A percentile compares a stretch with the other conserved stretches of the same genome.
Evolutionary conservation across 2,329 filamentous ascomycete species (phyloP).

Genomic region (Fusarium sp.): DNA sequence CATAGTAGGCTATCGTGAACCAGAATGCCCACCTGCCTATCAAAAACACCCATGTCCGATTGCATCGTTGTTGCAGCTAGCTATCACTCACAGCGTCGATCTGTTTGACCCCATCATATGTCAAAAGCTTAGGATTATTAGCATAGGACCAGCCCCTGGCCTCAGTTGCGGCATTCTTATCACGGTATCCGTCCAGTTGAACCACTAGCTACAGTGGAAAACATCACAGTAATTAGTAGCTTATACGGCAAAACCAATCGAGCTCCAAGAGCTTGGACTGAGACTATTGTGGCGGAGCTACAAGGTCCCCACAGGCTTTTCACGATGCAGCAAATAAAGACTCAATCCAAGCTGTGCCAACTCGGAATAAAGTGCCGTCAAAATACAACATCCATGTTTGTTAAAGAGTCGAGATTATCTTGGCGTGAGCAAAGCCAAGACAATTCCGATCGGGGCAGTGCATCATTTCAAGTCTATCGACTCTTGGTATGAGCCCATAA

Average conservation of each 20-base stretch:
- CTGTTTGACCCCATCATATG: neutral
- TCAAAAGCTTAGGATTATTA: neutral
- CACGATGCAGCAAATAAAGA: conserved; percentile 31
- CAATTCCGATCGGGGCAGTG: conserved; percentile 27
- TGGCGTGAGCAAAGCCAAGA: conserved; percentile 21
- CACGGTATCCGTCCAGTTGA: no score
- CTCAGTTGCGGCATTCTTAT: no score
- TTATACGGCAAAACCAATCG: conserved; percentile 12
- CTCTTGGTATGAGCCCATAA: conserved; percentile 16
- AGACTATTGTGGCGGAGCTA: conserved; percentile 37
- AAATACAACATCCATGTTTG: conserved; percentile 7
- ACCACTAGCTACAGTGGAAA: no score
- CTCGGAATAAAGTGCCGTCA: conserved; percentile 30
- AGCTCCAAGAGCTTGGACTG: conserved; percentile 16
- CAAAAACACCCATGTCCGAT: neutral
- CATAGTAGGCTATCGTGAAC: fast-evolving
- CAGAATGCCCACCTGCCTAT: no score
- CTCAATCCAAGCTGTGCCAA: conserved; percentile 18
- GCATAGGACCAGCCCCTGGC: no score
- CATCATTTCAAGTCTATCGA: conserved; percentile 9
- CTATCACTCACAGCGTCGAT: neutral
- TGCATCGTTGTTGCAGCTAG: neutral
- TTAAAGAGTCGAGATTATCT: conserved; percentile 10
- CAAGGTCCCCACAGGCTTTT: conserved; percentile 28
- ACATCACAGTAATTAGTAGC: no score